Base-by-base conservation (phyloP, 129 eudicot genomes). In the Flaveria brownii region DNA sequence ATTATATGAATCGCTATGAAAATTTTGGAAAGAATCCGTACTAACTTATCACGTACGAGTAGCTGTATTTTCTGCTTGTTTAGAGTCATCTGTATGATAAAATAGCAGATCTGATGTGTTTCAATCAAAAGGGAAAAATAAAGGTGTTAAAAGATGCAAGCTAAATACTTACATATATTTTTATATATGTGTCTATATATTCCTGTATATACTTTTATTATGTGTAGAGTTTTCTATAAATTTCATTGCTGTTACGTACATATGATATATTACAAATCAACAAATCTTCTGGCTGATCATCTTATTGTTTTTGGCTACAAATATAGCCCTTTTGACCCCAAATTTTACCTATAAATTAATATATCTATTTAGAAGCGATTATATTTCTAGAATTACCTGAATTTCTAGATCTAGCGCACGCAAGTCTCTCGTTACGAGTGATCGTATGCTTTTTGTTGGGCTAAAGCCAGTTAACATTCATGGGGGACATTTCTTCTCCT, bases 11-110 rank as follows among this genome's bases (percentile, higher is more conserved):
- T 63, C 50, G n/a, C 15, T 68, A 45, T 71, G 22, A 68, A 61
- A 46, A 5, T 12, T 59, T 26, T 71, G 33, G 47, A 71, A 78
- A 49, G 56, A 33, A 52, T 79, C 65, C 30, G 50, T 66, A 20
- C 56, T 14, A 18, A 46, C 41, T 36, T 73, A 25, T 33, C 68
- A 28, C 18, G 68, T 62, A 62, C 68, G 4, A 28, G 9, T 62
- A 62, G 43, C 9, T 62, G 68, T 28, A 13, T 30, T 26, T 62
- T 13, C 67, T 36, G 7, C 30, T 26, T 59, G 66, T 23, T 20
- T 25, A 60, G 39, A 23, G 45, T 28, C 39, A 28, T 64, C 17
- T 45, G 2, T 36, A 39, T 42, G 68, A 62, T 46, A 45, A 26
- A 62, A 36, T 5, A 45, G 30, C 23, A 46, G 47, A 52, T 52